Evolutionary conservation across 176 grass and related monocot genomes (phyloP), one percentile per base, ranked within the genome.

Genomic region (Luzula sylvatica): DNA sequence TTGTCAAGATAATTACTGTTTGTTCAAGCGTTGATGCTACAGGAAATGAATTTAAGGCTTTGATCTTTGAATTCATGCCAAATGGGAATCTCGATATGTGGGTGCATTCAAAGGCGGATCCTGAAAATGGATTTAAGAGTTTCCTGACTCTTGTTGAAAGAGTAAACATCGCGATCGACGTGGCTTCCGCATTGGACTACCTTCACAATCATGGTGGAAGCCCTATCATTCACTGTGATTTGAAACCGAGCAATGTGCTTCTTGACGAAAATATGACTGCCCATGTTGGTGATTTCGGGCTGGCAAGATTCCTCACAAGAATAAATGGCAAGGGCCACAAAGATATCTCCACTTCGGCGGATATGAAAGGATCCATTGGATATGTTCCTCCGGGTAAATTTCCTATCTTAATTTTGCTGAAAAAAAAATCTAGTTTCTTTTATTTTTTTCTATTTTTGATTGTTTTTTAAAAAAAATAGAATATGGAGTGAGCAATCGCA

Each of bases 21-120:
- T 87, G 83, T 20, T 87, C 68, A 23, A 69, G 72, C 2, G 12
- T 77, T 18, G 73, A 87, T 69, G 27, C 29, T 4, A 17, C 0
- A 12, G 73, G 77, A 0, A 28, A 35, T n/a, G 73, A 87, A 1
- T 87, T 87, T 44, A 51, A 77, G 66, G 83, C 83, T 13, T n/a
- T 87, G 7, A 55, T 81, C 0, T 78, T 63, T 14, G 52, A 39
- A 9, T 78, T 70, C 42, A 71, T 82, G 74, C 59, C 2, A 2
- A 78, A 70, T 56, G 78, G 83, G n/a, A 87, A 53, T 60, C 57
- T 87, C n/a, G 78, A 75, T 12, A 45, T 20, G 39, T 87, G 83
- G 69, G 80, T 46, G 43, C 43, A 46, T 46, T 21, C 47, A 21
- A 51, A 21, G 22, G 43, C 5, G 43, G 21, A 18, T 51, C 47